Percentiles rank a stretch among this genome's conserved stretches.
These are phyloP conservation scores for Taiozyma onychis DNA, from an alignment of 1,139 yeast species.

Conservation along the genomic window DNA sequence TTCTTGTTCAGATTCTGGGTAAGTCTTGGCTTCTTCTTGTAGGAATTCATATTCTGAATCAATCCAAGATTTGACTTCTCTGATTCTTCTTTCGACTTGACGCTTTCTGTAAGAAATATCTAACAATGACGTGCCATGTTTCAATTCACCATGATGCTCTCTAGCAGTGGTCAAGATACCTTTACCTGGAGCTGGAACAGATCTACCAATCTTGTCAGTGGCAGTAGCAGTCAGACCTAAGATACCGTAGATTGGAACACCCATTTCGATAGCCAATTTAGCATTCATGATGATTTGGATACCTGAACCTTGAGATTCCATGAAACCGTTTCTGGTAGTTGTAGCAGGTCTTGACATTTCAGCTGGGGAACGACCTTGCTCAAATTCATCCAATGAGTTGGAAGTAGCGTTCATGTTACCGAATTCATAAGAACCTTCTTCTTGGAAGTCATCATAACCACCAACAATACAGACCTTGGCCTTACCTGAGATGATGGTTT, in stretches of 20 bases:
- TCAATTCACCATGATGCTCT: slow-evolving; percentile 81
- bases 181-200: slow-evolving; percentile 99
- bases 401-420: slow-evolving; percentile 99
- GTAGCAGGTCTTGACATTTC: slow-evolving; percentile 99
- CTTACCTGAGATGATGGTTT: slow-evolving; percentile 85
- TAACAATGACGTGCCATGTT: slow-evolving; percentile 75
- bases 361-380: slow-evolving; percentile 93
- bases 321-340: slow-evolving; percentile 92
- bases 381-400: slow-evolving; percentile 79
- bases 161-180: slow-evolving; percentile 98
- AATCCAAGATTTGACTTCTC: slow-evolving; percentile 79
- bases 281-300: slow-evolving; percentile 96
- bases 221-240: slow-evolving; percentile 95
- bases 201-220: slow-evolving; percentile 96
- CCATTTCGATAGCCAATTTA: slow-evolving; percentile 91
- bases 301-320: slow-evolving; percentile 99
- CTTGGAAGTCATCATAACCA: slow-evolving; percentile 99
- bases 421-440: slow-evolving; percentile 96
- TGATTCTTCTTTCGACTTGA: slow-evolving; percentile 76
- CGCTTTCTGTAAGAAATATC: slow-evolving; percentile 92
- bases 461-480: slow-evolving; percentile 96
- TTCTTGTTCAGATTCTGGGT: slow-evolving; percentile 42
- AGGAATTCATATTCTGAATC: slow-evolving; percentile 72
- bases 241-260: slow-evolving; percentile 97
- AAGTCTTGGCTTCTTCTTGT: slow-evolving; percentile 60